Evolutionary conservation across 768 basidiomycete species (phyloP), one percentile per base, ranked within the genome.

Genomic region (Gymnopilus dilepis): DNA sequence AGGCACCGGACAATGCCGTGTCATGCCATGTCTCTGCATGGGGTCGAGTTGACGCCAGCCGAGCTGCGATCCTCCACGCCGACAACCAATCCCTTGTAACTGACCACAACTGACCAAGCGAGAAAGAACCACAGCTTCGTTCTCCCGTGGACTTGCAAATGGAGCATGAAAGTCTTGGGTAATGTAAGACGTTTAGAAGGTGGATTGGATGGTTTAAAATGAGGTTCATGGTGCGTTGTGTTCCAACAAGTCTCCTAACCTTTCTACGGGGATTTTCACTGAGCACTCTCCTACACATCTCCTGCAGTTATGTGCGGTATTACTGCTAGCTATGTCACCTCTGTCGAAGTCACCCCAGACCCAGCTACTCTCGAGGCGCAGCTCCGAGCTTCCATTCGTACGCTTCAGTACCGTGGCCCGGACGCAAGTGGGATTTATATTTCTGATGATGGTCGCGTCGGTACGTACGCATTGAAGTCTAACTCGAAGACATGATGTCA

Each of bases 381-480:
- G 28, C 47, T 50, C 26, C 28, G 28, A 50, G 47, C 47, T 31
- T 50, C 47, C 19, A 50, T 50, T 4, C 28, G 47, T 17, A 28
- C 28, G 28, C 47, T 50, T 28, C 26, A 50, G 47, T 28, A 50
- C 28, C 47, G 47, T 50, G 47, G 47, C 7, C 47, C 47, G 26
- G 47, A 50, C 15, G 47, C 47, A 17, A 50, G 47, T 19, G 47
- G 47, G 26, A 31, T n/a, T 50, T 50, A 50, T 28, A 50, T 50
- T 50, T 50, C 47, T 50, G 28, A 50, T 31, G 47, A 50, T 28
- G 47, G 47, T n/a, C 47, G 47, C 47, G 47, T 50, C 28, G 47
- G 47, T 50, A 50, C 21, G 47, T 50, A 17, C 1, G 28, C 17
- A 30, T 6, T n/a, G 24, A 48, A 17, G 12, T 11, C 28, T 17